Percentiles rank a stretch among this genome's conserved stretches.
Conservation (phyloP, 768 basidiomycete genomes). For the Tricholoma bakamatsutake region DNA sequence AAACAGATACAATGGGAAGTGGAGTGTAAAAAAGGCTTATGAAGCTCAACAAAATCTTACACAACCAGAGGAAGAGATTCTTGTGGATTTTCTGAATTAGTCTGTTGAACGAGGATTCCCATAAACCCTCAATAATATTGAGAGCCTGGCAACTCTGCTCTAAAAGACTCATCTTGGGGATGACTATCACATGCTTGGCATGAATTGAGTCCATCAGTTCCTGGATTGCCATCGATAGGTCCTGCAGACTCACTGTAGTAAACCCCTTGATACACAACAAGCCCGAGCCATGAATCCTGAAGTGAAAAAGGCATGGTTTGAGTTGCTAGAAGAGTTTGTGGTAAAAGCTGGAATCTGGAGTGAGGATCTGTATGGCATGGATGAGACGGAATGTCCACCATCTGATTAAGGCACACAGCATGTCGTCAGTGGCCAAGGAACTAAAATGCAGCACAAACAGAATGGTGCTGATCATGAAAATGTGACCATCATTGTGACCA, state of each 20-base stretch:
- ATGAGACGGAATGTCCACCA: conserved; percentile 30
- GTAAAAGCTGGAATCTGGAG: conserved; percentile 16
- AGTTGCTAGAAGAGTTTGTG: conserved; percentile 20
- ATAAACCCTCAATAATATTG: conserved; percentile 13
- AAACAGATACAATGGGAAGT: not conserved
- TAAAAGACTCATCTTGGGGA: conserved; percentile 8
- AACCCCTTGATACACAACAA: conserved; percentile 23
- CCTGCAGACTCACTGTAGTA: conserved; percentile 28
- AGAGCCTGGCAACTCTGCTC: conserved; percentile 21
- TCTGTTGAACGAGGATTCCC: conserved; percentile 25
- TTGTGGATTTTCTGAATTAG: conserved; percentile 23
- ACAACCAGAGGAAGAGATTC: conserved; percentile 19
- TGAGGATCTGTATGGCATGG: conserved; percentile 30
- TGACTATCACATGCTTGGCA: conserved; percentile 15
- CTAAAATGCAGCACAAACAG: too few species aligned
- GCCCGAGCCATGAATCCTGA: conserved; percentile 23
- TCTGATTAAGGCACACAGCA: too few species aligned
- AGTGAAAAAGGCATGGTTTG: conserved; percentile 12
- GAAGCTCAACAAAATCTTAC: conserved; percentile 22
- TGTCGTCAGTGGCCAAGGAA: too few species aligned
- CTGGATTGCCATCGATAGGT: conserved; percentile 18
- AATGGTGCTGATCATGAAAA: too few species aligned
- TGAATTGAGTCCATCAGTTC: conserved; percentile 24
- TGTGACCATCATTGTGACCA: too few species aligned
- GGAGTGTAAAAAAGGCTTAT: conserved; percentile 8